These are phyloP conservation scores for Ceratocystis destructans DNA, from an alignment of 2,329 filamentous ascomycete species.

Conservation along the genomic window DNA sequence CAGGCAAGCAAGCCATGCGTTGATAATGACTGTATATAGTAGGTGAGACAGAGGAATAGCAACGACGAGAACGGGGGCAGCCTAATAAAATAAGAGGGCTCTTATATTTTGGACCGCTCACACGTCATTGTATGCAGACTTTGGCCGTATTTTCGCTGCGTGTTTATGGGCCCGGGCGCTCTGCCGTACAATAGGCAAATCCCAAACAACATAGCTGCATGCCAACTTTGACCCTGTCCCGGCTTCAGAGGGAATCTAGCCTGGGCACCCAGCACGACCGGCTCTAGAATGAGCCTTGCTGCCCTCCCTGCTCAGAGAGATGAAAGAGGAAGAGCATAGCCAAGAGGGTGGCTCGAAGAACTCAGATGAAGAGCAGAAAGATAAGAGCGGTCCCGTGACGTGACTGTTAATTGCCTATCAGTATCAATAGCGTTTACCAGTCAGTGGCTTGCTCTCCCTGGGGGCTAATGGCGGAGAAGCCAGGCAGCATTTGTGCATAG, in stretches of 20 bases:
- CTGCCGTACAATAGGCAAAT: neutral
- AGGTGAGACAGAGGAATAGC: neutral
- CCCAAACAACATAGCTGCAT: neutral
- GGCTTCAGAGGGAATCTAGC: slow-evolving; percentile 3
- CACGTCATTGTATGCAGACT: slow-evolving; percentile 2
- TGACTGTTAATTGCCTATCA: no score
- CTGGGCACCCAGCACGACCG: neutral
- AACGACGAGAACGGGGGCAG: neutral
- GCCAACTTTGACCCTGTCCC: neutral
- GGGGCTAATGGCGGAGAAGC: neutral
- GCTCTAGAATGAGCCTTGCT: neutral
- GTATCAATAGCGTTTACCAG: neutral
- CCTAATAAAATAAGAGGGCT: neutral
- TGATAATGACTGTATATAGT: neutral
- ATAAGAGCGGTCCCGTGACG: no score
- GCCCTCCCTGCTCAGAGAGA: neutral
- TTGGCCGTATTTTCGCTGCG: neutral
- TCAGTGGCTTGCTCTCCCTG: neutral
- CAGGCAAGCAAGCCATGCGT: neutral
- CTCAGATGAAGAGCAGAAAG: no score
- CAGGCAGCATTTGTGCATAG: no score
- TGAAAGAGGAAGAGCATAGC: no score
- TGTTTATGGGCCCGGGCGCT: neutral
- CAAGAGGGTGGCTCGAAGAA: no score
- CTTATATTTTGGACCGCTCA: neutral